These are phyloP conservation scores for Trichoderma pleuroti DNA, from an alignment of 2,329 filamentous ascomycete species.

Conservation along the genomic window DNA sequence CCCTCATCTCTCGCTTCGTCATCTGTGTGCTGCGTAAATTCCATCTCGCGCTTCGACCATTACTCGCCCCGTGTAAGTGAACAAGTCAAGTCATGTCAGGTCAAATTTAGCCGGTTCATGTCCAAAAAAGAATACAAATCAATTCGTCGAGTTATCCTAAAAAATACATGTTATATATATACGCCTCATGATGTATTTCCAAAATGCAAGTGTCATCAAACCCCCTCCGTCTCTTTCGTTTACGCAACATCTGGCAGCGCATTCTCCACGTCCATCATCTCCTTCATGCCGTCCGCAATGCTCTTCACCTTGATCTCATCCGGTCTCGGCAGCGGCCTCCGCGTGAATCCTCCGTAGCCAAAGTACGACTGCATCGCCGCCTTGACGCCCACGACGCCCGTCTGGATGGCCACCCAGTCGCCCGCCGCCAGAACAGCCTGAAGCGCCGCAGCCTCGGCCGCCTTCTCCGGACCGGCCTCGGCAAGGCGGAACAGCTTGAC, in stretches of 20 bases:
- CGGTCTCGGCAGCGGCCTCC: conserved; percentile 28
- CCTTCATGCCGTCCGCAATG: conserved; percentile 24
- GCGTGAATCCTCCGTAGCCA: conserved; percentile 59
- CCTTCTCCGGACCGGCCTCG: conserved; percentile 51
- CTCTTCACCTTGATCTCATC: conserved; percentile 18
- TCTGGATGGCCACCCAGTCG: conserved; percentile 70
- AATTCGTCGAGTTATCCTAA: background rate
- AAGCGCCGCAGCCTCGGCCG: conserved; percentile 62
- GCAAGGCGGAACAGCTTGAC: conserved; percentile 60
- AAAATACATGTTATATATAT: background rate
- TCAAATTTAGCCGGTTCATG: background rate
- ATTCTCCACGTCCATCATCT: conserved; percentile 24
- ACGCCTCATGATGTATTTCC: conserved; percentile 2
- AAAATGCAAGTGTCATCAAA: background rate
- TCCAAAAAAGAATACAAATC: background rate
- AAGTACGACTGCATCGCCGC: conserved; percentile 62
- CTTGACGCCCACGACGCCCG: conserved; percentile 70
- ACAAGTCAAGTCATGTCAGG: background rate
- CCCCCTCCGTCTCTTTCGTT: background rate
- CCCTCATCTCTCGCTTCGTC: background rate
- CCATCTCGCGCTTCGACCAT: background rate
- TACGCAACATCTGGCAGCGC: conserved; percentile 19
- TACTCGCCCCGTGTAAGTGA: background rate
- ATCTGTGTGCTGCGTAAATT: background rate
- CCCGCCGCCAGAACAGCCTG: conserved; percentile 64